Base-by-base conservation (phyloP, 2,329 filamentous ascomycete species). In the Xylariaceae sp. region DNA sequence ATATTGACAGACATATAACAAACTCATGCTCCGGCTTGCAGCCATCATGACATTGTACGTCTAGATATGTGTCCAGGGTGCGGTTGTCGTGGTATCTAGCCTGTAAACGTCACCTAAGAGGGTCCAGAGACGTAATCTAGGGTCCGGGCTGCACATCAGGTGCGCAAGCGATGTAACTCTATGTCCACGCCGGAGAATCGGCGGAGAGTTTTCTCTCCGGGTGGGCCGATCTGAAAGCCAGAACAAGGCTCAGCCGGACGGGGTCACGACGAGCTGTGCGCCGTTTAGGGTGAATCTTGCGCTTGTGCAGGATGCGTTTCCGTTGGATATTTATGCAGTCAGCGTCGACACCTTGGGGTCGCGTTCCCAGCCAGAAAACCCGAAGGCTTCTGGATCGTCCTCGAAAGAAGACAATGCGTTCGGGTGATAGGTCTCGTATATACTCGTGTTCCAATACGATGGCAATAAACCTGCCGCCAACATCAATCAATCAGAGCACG, bases 141-240 rank as follows among this genome's bases (percentile, higher is more conserved):
- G 22, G 4, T 7, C 22, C 22, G 22, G 22, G 22, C 22, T 28
- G 7, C 22, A 28, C 22, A 28, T 28, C 22, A 55, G 52, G 53
- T 46, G 46, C 17, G 48, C 56, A 56, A 54, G 53, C 50, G 51
- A 53, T 56, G 56, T 50, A 58, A 58, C 56, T 56, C 48, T 53
- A 38, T 38, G 16, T 36, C 34, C 16, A 33, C 42, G 47, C 50
- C 56, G 50, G 56, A 54, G 45, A 56, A 53, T 51, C 42, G 42
- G 17, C 10, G 48, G 18, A 50, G 51, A 42, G 48, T 34, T 28
- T 28, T 28, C 22, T 28, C 7, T 7, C 22, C 22, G 22, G 22
- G 22, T 28, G 22, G 22, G 22, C 22, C 22, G 45, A 51, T 40
- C 45, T 12, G 39, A 53, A 45, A 17, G 53, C 46, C 41, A 42